Conservation (phyloP, 805 yeast genomes). For the Kodamaea lidongshanica region DNA sequence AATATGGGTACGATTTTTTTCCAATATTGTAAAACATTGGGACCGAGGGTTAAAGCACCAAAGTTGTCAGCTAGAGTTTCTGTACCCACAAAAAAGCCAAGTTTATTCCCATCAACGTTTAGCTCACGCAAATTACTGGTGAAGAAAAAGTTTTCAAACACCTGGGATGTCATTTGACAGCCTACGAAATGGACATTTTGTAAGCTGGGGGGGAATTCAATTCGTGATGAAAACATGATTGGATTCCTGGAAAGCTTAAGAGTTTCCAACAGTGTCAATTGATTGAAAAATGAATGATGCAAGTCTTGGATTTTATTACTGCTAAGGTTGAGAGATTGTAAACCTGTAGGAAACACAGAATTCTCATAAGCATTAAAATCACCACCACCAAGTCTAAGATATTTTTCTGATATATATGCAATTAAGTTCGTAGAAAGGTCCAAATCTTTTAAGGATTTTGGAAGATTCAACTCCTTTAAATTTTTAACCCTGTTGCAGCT, state of each 20-base stretch:
- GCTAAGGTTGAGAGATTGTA: background rate
- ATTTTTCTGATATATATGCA: no score
- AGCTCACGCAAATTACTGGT: background rate
- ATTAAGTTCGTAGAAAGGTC: conserved; percentile 2
- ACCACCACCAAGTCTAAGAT: no score
- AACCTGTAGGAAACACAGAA: conserved; percentile 1
- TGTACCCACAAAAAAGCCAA: no score
- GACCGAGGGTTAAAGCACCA: no score
- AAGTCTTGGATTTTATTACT: conserved; percentile 1
- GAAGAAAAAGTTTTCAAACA: conserved; percentile 1
- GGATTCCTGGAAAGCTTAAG: conserved; percentile 1
- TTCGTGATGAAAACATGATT: background rate
- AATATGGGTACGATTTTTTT: conserved; percentile 1
- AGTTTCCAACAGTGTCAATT: background rate
- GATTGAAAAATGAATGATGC: background rate
- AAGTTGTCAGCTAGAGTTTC: no score
- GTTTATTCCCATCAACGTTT: no score
- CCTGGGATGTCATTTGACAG: background rate
- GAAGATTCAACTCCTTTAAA: background rate
- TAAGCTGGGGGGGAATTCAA: background rate
- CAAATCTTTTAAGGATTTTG: background rate
- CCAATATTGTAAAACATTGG: conserved; percentile 1
- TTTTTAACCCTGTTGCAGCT: conserved; percentile 2
- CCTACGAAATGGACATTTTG: background rate
- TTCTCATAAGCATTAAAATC: no score